Evolutionary conservation across 495 filamentous ascomycete species (phyloP), one percentile per base, ranked within the genome.

Genomic region (Penicillium ochrochloron): DNA sequence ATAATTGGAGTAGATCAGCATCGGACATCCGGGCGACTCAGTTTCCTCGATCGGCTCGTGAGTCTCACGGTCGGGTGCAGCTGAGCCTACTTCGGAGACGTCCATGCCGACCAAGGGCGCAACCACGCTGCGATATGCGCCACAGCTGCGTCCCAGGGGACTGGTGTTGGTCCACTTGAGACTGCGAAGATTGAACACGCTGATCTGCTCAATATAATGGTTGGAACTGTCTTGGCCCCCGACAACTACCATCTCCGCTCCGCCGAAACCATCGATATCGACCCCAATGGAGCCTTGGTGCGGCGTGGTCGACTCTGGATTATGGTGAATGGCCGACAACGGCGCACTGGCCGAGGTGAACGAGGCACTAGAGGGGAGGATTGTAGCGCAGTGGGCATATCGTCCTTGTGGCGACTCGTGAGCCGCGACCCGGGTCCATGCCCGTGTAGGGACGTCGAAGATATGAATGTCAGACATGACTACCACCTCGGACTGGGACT

Each of bases 401-500:
- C 95, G 87, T 35, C 95, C 95, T 76, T 97, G 93, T 0, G 96
- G 96, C 0, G 92, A 85, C 58, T 97, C 92, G 54, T 84, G 80
- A 0, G 92, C 88, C 12, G 90, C 85, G 57, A 99, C 88, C 34
- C 86, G 92, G 44, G 90, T 93, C 95, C 95, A 99, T 35, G 86
- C 89, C 66, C 84, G 88, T 0, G 91, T 89, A 8, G 86, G 83
- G n/a, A 95, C 92, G 73, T 99, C 95, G 70, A 90, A 97, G 8
- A 99, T 93, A 75, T 97, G 92, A 59, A 99, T 94, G 80, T 99
- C 95, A 10, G 93, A 96, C 93, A 98, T 97, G 59, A 99, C 95
- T 6, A 94, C 88, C 9, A 97, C 91, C 74, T 97, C 95, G 29
- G 92, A 88, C 66, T 95, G 92, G 31, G 87, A 77, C 66, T 95